Base-by-base conservation (phyloP, 139 green algal species). In the Cymbomonas tetramitiformis region DNA sequence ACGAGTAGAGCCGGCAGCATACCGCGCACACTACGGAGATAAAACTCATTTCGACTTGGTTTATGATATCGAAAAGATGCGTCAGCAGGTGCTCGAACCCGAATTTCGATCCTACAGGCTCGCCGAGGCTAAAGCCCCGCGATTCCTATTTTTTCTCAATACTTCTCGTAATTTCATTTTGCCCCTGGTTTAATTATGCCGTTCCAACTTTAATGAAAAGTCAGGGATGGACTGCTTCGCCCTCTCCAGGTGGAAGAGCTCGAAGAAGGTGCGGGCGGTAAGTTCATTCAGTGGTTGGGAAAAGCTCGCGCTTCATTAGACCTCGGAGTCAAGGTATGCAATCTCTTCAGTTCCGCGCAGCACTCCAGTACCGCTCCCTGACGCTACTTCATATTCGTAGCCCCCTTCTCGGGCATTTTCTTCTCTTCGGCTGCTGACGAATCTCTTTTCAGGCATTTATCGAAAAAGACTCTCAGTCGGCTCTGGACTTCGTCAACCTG, bases 41-140 rank as follows among this genome's bases (percentile, higher is more conserved):
- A 46, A 60, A 34, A 57, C 49, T 9, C 38, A 58, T 34, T 51
- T 91, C 26, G 86, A 94, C 62, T 36, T 94, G 49, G 41, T 88
- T 55, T 84, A 85, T 47, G 79, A 93, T 52, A 68, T 75, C 4
- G 59, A 81, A 0, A 55, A 49, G 18, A 93, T 94, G 84, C 31
- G 69, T 8, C 32, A 60, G 44, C 81, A 90, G 67, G 65, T 93
- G 54, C 82, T 93, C 38, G 51, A 15, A 0, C 48, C 85, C 9
- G n/a, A n/a, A n/a, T n/a, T n/a, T n/a, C n/a, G n/a, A n/a, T n/a
- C n/a, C n/a, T n/a, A n/a, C n/a, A n/a, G n/a, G n/a, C n/a, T n/a
- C n/a, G n/a, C n/a, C n/a, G n/a, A n/a, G n/a, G n/a, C n/a, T n/a
- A n/a, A n/a, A n/a, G n/a, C n/a, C n/a, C n/a, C n/a, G n/a, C n/a